These are phyloP conservation scores for Stachybotrys echinatus DNA, from an alignment of 2,329 filamentous ascomycete species.

Conservation along the genomic window DNA sequence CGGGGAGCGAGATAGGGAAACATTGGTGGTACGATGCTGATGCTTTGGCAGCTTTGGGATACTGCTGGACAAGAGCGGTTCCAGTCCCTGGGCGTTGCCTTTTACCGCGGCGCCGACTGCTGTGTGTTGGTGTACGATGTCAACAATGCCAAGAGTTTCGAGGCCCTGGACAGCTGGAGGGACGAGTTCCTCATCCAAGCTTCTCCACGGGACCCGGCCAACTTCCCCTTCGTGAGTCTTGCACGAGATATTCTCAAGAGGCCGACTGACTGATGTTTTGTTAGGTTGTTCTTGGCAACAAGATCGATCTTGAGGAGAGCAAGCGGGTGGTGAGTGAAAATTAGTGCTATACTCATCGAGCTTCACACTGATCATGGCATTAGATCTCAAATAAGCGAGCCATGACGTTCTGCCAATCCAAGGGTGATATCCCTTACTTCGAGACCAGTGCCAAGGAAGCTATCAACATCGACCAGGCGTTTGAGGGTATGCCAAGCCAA, in stretches of 20 bases:
- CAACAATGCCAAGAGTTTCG: slow-evolving; percentile 99
- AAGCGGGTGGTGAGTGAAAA: slow-evolving; percentile 70
- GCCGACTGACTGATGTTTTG: too few species aligned
- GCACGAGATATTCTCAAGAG: slow-evolving; percentile 7
- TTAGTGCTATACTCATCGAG: background rate
- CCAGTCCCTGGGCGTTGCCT: slow-evolving; percentile 93
- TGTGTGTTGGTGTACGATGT: slow-evolving; percentile 97
- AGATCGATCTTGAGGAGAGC: slow-evolving; percentile 97
- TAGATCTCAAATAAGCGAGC: slow-evolving; percentile 93
- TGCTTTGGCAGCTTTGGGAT: slow-evolving; percentile 76
- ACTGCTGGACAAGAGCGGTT: slow-evolving; percentile 97
- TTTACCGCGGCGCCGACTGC: slow-evolving; percentile 96
- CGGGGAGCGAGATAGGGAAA: background rate
- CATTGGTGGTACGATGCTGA: slow-evolving; percentile 3
- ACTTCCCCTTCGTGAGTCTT: slow-evolving; percentile 84
- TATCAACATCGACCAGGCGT: slow-evolving; percentile 86
- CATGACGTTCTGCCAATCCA: slow-evolving; percentile 95
- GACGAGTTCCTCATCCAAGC: slow-evolving; percentile 98
- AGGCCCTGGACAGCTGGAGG: slow-evolving; percentile 95
- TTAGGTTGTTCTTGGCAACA: slow-evolving; percentile 93
- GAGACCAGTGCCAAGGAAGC: slow-evolving; percentile 99
- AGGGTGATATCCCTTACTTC: slow-evolving; percentile 96
- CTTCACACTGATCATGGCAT: slow-evolving; percentile 3
- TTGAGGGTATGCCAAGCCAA: slow-evolving; percentile 49
- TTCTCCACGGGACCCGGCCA: slow-evolving; percentile 91